Evolutionary conservation across 352 stramenopile species (phyloP), one percentile per base, ranked within the genome.

Genomic region (Pythium periplocum): DNA sequence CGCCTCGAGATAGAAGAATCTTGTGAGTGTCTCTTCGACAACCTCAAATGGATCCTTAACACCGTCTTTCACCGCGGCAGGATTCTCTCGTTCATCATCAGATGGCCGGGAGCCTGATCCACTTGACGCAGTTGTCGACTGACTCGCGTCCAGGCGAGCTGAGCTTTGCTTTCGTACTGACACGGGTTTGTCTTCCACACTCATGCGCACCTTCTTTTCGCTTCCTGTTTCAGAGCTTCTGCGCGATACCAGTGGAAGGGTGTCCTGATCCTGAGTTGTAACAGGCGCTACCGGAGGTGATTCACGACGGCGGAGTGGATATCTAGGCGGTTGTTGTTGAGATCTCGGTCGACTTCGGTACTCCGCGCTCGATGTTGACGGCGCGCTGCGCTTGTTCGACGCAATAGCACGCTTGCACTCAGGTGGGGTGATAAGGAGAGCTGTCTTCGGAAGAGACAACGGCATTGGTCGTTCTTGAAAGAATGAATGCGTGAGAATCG

Each of bases 401-500:
- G 56, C 61, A 39, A 69, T 61, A 38, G 45, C 53, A 17, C 65
- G 54, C 42, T 87, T 86, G 47, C 75, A 84, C 26, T 75, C 53
- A 35, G 79, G 81, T 4, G 84, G 84, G 2, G 84, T 93, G 55
- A 88, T 71, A 1, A 92, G 48, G 45, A 95, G 55, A 7, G 84
- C 80, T 3, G 78, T 82, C 37, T 62, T 69, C 4, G 86, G 76
- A 11, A 96, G 44, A 4, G 69, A 66, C n/a, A 57, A 59, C 10
- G 81, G 74, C 9, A 84, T 68, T 6, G 77, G 69, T 30, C 86
- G 69, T 38, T 88, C 73, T 7, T 61, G 50, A 10, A 96, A 73
- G 51, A 95, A 96, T 31, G 83, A 68, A 45, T 95, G 86, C 33
- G 72, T 70, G 2, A 91, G 66, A 57, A 96, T 93, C 10, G 76